Percentiles rank a stretch among this genome's conserved stretches.
phyloP scores from a whole-genome alignment of 2,329 filamentous ascomycete genomes.

The Xylaria arbuscula region DNA sequence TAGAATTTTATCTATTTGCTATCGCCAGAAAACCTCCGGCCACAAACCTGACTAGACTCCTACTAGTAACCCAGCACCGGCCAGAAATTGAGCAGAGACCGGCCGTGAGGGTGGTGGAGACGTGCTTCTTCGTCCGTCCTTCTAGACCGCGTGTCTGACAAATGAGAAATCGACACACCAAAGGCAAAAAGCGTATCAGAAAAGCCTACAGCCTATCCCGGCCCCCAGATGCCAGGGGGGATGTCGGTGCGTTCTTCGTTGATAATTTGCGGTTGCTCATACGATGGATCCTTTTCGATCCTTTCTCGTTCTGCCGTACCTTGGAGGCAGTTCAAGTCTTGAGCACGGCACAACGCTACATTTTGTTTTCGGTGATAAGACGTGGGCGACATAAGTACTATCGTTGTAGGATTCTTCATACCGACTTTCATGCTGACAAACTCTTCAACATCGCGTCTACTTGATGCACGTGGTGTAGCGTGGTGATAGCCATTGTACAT shows the following conservation, averaged over 20 bases:
- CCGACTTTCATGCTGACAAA: conserved; percentile 2
- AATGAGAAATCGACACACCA: conserved; percentile 44
- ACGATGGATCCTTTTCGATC: conserved; percentile 28
- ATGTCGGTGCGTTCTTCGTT: conserved; percentile 10
- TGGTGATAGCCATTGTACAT: background rate
- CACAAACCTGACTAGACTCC: background rate
- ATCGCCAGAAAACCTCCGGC: background rate
- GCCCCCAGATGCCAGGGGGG: conserved; percentile 24
- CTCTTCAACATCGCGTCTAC: background rate
- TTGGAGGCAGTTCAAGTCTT: background rate
- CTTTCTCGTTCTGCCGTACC: conserved; percentile 6
- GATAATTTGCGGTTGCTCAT: conserved; percentile 30
- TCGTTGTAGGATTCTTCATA: background rate
- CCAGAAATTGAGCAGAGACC: conserved; percentile 6
- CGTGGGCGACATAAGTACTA: background rate
- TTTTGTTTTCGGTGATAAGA: conserved; percentile 8
- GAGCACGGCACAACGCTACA: conserved; percentile 9
- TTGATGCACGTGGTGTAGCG: background rate
- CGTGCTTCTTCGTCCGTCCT: conserved; percentile 22
- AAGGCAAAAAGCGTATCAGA: conserved; percentile 22
- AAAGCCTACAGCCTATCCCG: background rate
- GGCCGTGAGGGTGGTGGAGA: conserved; percentile 28
- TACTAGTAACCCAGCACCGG: background rate
- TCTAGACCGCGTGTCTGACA: conserved; percentile 41
- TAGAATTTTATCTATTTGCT: conserved; percentile 15